Conservation (phyloP, 345 rosid genomes). For the Excoecaria agallocha region DNA sequence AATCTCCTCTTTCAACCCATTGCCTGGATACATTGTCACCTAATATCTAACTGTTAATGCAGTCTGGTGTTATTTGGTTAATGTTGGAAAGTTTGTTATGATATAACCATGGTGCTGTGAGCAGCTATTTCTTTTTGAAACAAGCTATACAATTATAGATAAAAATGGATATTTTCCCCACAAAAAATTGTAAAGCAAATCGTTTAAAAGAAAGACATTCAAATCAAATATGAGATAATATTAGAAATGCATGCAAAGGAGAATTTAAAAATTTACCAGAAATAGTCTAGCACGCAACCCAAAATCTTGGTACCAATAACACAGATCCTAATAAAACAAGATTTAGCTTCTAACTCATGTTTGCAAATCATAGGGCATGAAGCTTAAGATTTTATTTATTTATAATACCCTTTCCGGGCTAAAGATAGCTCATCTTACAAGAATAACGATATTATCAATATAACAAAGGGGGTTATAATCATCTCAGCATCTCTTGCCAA, state of each 20-base stretch:
- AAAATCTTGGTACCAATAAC: background rate
- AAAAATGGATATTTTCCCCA: background rate
- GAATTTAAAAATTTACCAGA: background rate
- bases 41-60: background rate
- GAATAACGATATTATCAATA: too few species aligned
- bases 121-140: background rate
- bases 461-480: too few species aligned
- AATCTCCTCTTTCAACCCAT: background rate
- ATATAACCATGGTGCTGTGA: too few species aligned
- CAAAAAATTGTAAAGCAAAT: background rate
- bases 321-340: background rate
- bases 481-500: too few species aligned
- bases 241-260: background rate
- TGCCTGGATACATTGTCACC: background rate
- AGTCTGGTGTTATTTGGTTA: too few species aligned
- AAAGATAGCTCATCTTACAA: too few species aligned
- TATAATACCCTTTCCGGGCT: too few species aligned
- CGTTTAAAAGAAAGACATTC: background rate
- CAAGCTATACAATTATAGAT: background rate
- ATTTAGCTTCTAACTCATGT: background rate
- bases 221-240: background rate
- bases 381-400: too few species aligned
- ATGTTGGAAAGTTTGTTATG: background rate
- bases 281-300: background rate
- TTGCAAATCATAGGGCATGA: background rate